Evolutionary conservation across 768 basidiomycete species (phyloP).

Genomic region (Hygrocybe punicea): DNA sequence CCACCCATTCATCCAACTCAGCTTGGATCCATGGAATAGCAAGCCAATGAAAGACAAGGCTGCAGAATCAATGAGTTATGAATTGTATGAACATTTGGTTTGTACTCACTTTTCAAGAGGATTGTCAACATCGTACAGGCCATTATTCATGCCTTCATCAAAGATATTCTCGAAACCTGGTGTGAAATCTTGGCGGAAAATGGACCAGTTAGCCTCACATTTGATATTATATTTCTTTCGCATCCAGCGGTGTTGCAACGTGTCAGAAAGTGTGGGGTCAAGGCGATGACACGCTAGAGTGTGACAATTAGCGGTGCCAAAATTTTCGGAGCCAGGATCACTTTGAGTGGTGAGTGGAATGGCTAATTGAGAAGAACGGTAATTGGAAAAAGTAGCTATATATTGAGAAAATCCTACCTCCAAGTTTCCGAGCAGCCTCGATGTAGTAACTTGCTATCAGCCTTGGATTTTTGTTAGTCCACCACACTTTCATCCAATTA

Average conservation of each 20-base stretch:
- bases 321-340: constrained; percentile 44
- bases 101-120: constrained; percentile 18
- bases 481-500: constrained; percentile 35
- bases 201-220: constrained; percentile 43
- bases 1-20: constrained; percentile 30
- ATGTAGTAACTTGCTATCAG: constrained; percentile 31
- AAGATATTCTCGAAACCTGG: constrained; percentile 39
- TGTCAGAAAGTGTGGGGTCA: constrained; percentile 37
- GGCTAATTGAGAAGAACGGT: constrained; percentile 16
- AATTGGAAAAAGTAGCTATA: constrained; percentile 2
- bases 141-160: constrained; percentile 26
- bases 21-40: constrained; percentile 37
- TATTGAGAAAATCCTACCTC: constrained; percentile 15
- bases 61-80: constrained; percentile 13
- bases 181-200: constrained; percentile 30
- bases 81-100: background rate
- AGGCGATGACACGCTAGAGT: constrained; percentile 37
- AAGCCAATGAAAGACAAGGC: constrained; percentile 30
- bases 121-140: constrained; percentile 27
- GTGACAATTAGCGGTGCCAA: constrained; percentile 44
- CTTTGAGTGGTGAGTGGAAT: constrained; percentile 43
- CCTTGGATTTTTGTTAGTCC: constrained; percentile 6
- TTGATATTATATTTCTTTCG: constrained; percentile 39
- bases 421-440: constrained; percentile 16
- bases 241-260: constrained; percentile 43